These are phyloP conservation scores for Coemansia sp. DNA, from an alignment of 192 early-diverging fungal genomes.

Conservation along the genomic window DNA sequence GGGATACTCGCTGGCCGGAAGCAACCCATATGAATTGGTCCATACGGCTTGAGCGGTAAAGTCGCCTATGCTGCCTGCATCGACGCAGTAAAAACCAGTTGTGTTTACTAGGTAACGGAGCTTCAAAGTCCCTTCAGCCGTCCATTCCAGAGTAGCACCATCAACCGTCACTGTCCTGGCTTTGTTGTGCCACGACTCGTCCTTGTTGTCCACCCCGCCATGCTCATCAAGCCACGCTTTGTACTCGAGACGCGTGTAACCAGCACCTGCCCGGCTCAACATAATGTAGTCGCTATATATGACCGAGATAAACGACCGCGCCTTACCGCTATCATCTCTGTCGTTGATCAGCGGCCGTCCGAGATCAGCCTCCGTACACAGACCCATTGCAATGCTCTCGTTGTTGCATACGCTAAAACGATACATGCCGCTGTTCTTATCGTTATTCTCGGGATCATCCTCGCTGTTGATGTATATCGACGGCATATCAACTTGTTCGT, in stretches of 20 bases:
- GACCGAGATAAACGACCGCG: constrained; percentile 29
- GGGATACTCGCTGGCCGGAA: constrained; percentile 86
- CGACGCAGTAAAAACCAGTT: constrained; percentile 87
- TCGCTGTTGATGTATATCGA: constrained; percentile 13
- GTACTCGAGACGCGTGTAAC: constrained; percentile 35
- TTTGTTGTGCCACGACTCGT: constrained; percentile 20
- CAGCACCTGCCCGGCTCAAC: constrained; percentile 32
- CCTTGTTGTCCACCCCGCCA: constrained; percentile 26
- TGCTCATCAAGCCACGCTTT: constrained; percentile 22
- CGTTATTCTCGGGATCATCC: constrained; percentile 1
- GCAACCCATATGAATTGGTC: constrained; percentile 74
- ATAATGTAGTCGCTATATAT: constrained; percentile 47
- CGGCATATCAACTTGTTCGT: constrained; percentile 24
- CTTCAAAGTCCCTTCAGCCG: constrained; percentile 27
- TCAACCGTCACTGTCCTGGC: constrained; percentile 24
- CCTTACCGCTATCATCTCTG: constrained; percentile 28
- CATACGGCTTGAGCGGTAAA: constrained; percentile 63
- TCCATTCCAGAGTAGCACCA: constrained; percentile 43
- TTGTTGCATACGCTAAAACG: constrained; percentile 52
- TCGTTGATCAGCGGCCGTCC: constrained; percentile 59
- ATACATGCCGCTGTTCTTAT: constrained; percentile 9
- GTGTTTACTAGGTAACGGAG: constrained; percentile 62
- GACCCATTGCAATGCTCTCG: constrained; percentile 49
- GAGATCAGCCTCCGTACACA: constrained; percentile 52
- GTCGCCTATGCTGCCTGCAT: constrained; percentile 26